Evolutionary conservation across 371 early-diverging fungal species (phyloP), one percentile per base, ranked within the genome.

Genomic region (Apophysomyces trapeziformis): DNA sequence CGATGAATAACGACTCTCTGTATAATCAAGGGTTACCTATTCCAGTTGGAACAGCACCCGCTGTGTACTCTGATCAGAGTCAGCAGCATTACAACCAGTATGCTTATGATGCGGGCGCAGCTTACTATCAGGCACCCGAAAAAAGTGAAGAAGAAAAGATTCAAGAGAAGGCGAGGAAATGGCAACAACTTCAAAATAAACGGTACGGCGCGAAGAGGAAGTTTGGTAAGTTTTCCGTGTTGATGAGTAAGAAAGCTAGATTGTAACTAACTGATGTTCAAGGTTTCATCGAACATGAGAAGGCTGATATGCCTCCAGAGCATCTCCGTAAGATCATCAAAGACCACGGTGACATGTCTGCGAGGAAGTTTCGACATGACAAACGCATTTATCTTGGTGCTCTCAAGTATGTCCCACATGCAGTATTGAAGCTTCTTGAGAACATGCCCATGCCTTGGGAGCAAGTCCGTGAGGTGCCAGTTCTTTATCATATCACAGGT

Each of bases 361-460:
- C 90, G 61, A 93, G 95, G 75, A 98, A 97, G 79, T 99, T 92
- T 73, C 80, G 95, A 58, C 94, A 96, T 66, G 99, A 98, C 83
- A 97, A 97, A 75, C 94, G 98, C 61, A 93, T 97, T 59, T 98
- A 97, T 69, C 87, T 99, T 39, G 98, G 98, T 61, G 99, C 99
- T 7, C 87, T 99, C 36, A 99, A 99, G 76, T 99, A 97, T 79
- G 90, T 99, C 13, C 99, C 99, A n/a, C 97, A 98, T 68, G 97
- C 99, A 4, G 95, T 99, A 12, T 73, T 99, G 38, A 99, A 99
- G 79, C 87, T 99, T 43, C 70, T 99, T 69, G 98, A 98, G 75
- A 98, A 96, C 74, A 99, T 99, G 95, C 99, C 99, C 8, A 99
- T 99, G 99, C 99, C 99, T 11, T 99, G 99, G 99, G 99, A 99